Conservation (phyloP, 805 yeast genomes). For the Starmerella vaccinii region DNA sequence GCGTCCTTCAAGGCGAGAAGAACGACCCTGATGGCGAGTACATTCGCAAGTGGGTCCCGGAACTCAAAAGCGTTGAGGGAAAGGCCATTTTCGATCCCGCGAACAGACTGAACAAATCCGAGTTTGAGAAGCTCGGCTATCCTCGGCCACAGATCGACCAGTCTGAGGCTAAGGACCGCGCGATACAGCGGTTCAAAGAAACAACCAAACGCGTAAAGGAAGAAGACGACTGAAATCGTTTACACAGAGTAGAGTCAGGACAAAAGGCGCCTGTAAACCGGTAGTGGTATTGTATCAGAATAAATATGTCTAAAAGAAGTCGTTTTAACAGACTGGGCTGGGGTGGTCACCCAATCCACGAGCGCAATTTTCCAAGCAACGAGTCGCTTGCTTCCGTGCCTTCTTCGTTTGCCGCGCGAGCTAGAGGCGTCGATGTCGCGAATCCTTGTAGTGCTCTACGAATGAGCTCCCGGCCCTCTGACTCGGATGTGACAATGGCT, state of each 20-base stretch:
- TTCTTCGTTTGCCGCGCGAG: background rate
- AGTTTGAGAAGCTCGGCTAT: conserved; percentile 20
- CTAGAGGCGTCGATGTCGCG: background rate
- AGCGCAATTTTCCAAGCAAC: conserved; percentile 2
- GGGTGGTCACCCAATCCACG: background rate
- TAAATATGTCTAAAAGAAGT: background rate
- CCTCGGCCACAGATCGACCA: conserved; percentile 18
- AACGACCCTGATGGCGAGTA: conserved; percentile 41
- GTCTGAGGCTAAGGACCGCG: conserved; percentile 11
- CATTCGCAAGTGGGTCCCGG: conserved; percentile 44
- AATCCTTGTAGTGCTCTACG: conserved; percentile 27
- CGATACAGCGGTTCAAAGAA: conserved; percentile 15
- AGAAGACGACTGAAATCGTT: background rate
- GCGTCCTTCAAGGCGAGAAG: conserved; percentile 40
- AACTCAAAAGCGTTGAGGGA: conserved; percentile 30
- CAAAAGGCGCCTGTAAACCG: too few species aligned
- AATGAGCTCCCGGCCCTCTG: conserved; percentile 32
- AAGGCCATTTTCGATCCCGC: conserved; percentile 34
- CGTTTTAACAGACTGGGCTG: background rate
- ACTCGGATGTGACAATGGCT: conserved; percentile 18
- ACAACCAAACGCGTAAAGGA: conserved; percentile 10
- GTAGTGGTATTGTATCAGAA: too few species aligned
- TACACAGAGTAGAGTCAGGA: background rate
- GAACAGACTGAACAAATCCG: conserved; percentile 15
- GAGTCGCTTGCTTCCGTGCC: background rate